phyloP scores from a whole-genome alignment of 176 grass and related monocot genomes.

The Pontederia crassipes region DNA sequence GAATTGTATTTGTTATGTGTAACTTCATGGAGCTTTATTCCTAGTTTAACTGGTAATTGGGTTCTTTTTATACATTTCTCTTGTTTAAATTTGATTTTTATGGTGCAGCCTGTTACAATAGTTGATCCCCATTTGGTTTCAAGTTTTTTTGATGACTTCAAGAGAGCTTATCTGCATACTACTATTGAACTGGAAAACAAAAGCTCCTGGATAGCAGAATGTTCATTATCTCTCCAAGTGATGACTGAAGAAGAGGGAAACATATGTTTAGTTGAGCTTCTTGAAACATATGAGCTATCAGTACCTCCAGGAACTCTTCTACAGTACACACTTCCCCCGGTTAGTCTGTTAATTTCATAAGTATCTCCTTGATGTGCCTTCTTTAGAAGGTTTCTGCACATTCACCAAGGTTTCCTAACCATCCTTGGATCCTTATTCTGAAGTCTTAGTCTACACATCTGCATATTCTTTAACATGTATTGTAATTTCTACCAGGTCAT shows the following conservation, averaged over 20 bases:
- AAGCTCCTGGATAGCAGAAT: constrained; percentile 70
- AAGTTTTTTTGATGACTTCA: constrained; percentile 76
- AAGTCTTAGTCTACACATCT: too few species aligned
- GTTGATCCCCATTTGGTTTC: constrained; percentile 76
- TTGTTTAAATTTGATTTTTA: constrained; percentile 12
- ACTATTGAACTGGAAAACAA: constrained; percentile 88
- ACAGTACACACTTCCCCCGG: constrained; percentile 73
- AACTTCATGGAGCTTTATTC: not conserved
- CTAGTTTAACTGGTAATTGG: not conserved
- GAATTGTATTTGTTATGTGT: too few species aligned
- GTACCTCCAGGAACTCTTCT: constrained; percentile 46
- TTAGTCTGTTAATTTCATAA: constrained; percentile 31
- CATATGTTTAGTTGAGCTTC: constrained; percentile 77
- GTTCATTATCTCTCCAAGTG: constrained; percentile 59
- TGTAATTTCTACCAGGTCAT: not conserved
- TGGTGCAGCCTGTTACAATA: constrained; percentile 74
- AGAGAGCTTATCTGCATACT: constrained; percentile 76
- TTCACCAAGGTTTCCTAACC: not conserved
- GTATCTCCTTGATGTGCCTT: not conserved
- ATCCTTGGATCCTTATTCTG: too few species aligned
- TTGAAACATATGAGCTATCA: constrained; percentile 48
- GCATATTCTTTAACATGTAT: too few species aligned
- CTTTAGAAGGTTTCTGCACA: not conserved
- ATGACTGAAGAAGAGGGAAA: constrained; percentile 63
- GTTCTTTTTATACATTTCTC: constrained; percentile 5